Evolutionary conservation across 2,329 filamentous ascomycete genomes (phyloP).

Genomic region (Phyllosticta citribraziliensis): DNA sequence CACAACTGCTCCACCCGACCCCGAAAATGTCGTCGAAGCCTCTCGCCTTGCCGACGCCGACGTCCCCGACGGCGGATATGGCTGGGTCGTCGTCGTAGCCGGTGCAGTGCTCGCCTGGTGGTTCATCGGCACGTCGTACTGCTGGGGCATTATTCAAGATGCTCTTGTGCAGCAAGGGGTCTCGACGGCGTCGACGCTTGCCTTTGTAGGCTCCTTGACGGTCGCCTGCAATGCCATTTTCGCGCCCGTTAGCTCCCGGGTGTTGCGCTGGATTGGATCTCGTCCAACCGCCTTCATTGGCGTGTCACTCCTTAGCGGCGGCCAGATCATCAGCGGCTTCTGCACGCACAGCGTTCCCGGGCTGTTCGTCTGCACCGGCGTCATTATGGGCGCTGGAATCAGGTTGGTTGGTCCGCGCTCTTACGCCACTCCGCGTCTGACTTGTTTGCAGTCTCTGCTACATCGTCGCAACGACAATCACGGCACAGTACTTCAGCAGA

Average conservation of each 20-base stretch:
- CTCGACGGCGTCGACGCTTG: conserved; percentile 42
- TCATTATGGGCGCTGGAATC: conserved; percentile 37
- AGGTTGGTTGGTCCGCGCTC: conserved; percentile 2
- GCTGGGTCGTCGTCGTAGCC: conserved; percentile 44
- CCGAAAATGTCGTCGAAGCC: conserved; percentile 7
- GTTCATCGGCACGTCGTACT: conserved; percentile 45
- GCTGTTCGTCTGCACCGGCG: conserved; percentile 40
- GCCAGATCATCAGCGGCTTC: conserved; percentile 41
- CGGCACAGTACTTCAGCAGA: conserved; percentile 46
- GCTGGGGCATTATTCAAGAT: conserved; percentile 52
- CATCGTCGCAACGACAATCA: conserved; percentile 7
- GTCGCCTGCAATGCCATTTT: conserved; percentile 42
- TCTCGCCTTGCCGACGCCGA: conserved; percentile 11
- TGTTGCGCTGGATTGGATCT: conserved; percentile 43
- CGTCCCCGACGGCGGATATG: conserved; percentile 46
- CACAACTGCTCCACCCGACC: conserved; percentile 5
- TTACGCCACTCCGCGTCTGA: background rate
- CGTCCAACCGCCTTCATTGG: conserved; percentile 40
- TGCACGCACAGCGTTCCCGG: conserved; percentile 35
- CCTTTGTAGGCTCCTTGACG: conserved; percentile 49
- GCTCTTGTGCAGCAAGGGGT: conserved; percentile 43
- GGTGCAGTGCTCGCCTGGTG: conserved; percentile 44
- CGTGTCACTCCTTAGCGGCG: conserved; percentile 40
- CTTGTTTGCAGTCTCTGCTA: background rate
- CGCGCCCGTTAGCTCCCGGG: conserved; percentile 43